Percentiles rank a stretch among this genome's conserved stretches.
phyloP scores from a whole-genome alignment of 169 alveolate species.

The Plasmodium vinckei region DNA sequence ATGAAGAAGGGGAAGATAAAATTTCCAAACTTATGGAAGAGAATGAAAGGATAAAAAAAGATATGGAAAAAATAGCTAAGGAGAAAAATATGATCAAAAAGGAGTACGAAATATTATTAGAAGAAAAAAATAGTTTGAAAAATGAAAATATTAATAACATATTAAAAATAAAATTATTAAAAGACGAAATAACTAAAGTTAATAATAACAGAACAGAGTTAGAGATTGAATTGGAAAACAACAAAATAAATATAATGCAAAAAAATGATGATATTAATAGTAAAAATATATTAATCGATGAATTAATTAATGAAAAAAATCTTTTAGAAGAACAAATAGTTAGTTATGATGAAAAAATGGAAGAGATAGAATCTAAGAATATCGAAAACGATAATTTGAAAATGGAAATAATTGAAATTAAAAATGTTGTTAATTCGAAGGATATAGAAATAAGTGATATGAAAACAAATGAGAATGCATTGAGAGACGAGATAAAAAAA shows the following conservation, averaged over 20 bases:
- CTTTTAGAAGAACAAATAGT: slow-evolving; percentile 2
- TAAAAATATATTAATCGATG: background rate
- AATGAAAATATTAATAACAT: slow-evolving; percentile 35
- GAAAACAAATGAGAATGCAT: background rate
- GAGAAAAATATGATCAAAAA: background rate
- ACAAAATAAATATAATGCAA: background rate
- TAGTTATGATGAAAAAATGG: background rate
- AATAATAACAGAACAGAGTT: background rate
- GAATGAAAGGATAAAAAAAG: background rate
- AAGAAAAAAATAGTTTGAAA: slow-evolving; percentile 6
- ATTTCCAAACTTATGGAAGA: background rate
- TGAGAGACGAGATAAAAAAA: slow-evolving; percentile 9
- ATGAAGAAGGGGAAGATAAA: background rate
- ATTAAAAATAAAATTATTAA: slow-evolving; percentile 12
- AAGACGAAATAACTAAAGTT: slow-evolving; percentile 20
- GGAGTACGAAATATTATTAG: slow-evolving; percentile 8
- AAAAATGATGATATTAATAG: slow-evolving; percentile 18
- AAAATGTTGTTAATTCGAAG: background rate
- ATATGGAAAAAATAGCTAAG: background rate
- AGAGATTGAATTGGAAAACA: slow-evolving; percentile 1
- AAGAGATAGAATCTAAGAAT: background rate
- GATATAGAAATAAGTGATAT: slow-evolving; percentile 6
- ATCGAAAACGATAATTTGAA: background rate
- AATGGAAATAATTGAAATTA: slow-evolving; percentile 4
- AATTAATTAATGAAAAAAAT: background rate